phyloP scores from a whole-genome alignment of 257 asterid genomes.

The Lithospermum erythrorhizon region DNA sequence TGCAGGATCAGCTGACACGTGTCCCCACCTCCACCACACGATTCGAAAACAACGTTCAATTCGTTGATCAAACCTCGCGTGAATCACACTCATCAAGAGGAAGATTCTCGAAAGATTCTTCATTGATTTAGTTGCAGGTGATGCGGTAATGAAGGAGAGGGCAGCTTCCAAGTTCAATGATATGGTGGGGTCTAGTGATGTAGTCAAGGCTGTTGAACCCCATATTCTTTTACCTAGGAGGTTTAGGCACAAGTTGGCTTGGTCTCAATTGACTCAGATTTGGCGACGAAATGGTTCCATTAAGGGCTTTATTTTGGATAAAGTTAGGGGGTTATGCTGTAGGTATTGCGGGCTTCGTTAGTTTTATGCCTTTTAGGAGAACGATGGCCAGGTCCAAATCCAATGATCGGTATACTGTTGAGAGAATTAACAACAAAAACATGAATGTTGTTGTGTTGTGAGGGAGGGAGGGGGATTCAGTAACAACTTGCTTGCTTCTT shows the following conservation, averaged over 20 bases:
- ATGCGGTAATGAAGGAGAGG: neutral
- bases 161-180: neutral
- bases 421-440: neutral
- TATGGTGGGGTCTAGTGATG: constrained; percentile 24
- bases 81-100: neutral
- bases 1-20: constrained; percentile 11
- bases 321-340: constrained; percentile 43
- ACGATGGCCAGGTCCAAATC: neutral
- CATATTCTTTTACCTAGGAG: constrained; percentile 39
- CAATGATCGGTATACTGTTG: neutral
- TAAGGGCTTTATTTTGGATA: constrained; percentile 37
- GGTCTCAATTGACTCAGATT: constrained; percentile 30
- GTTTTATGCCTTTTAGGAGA: constrained; percentile 21
- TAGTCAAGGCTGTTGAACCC: constrained; percentile 30
- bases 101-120: neutral
- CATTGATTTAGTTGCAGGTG: neutral
- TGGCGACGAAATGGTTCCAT: constrained; percentile 28
- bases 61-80: neutral
- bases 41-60: neutral
- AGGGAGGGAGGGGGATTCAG: neutral
- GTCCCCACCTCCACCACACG: neutral
- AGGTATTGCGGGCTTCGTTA: constrained; percentile 43
- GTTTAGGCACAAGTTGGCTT: constrained; percentile 31
- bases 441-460: neutral
- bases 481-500: no score